Base-by-base conservation (phyloP, 1,284 basidiomycete genomes). In the Neolentinus lepideus region DNA sequence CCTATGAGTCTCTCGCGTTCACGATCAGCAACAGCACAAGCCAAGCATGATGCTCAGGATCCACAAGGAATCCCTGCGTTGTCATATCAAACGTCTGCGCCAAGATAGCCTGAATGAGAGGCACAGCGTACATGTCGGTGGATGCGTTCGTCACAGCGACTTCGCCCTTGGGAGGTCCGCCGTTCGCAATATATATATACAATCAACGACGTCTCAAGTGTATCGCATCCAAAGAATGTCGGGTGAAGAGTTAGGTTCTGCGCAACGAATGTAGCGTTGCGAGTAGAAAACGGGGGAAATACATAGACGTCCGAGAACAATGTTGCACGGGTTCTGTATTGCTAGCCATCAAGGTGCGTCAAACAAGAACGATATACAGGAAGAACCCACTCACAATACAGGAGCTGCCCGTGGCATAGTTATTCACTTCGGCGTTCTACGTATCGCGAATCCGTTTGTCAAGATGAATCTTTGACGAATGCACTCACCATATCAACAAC, bases 181-280 rank as follows among this genome's bases (percentile, higher is more conserved):
- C 76, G 58, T 85, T 86, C 2, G 84, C 84, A 19, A 86, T 68
- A 57, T 82, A 86, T 68, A 57, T 82, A 84, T 16, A 85, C 75
- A 21, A 85, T 63, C 25, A 86, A 60, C 0, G 84, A 84, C 58
- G 72, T 84, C 1, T 79, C 69, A 10, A 79, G 75, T 10, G 43
- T 69, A 54, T 74, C 66, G 64, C 88, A 91, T 0, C 89, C 89
- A 68, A 90, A 92, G 68, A 92, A 90, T 0, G 85, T 85, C 4
- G 88, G 80, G n/a, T 88, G 78, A 38, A 75, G 74, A 66, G 85
- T 87, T 9, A 87, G 74, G 16, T 89, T 89, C 9, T 77, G 78
- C 11, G 73, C 69, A 51, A 88, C 64, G 63, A 89, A 89, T 4
- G 77, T 79, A 11, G 76, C 72, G 0, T 73, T 61, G 16, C 69